Percentiles rank a stretch among this genome's conserved stretches.
Conservation (phyloP, 495 filamentous ascomycete species). For the Penicillium verhagenii region DNA sequence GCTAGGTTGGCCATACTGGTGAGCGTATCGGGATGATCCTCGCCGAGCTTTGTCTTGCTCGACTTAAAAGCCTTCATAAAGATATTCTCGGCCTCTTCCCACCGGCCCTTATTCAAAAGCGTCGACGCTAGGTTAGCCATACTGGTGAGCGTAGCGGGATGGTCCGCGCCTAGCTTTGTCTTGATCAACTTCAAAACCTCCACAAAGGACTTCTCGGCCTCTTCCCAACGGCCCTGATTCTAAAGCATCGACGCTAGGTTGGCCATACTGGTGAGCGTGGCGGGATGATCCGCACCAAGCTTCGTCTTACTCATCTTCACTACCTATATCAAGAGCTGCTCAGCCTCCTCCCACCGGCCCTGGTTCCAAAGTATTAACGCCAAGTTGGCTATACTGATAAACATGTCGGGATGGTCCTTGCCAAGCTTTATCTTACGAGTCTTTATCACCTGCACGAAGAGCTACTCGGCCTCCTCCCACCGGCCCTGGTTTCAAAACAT, state of each 20-base stretch:
- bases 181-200: not conserved
- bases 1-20: not conserved
- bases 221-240: not conserved
- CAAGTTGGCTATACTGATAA: not conserved
- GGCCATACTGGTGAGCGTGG: not conserved
- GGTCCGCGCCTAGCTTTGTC: not conserved
- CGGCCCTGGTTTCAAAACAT: not conserved
- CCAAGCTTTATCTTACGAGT: not conserved
- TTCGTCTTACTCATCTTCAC: not conserved
- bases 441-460: not conserved
- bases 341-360: not conserved
- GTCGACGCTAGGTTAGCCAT: not conserved
- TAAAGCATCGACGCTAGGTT: not conserved
- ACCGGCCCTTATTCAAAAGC: not conserved
- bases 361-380: not conserved
- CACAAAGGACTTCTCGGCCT: not conserved
- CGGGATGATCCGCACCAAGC: not conserved
- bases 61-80: not conserved
- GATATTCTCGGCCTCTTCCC: not conserved
- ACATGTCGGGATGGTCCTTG: not conserved
- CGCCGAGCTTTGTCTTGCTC: not conserved
- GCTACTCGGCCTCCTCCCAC: not conserved
- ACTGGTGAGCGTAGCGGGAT: not conserved
- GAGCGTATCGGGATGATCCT: not conserved
- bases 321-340: not conserved